These are phyloP conservation scores for Malassezia sympodialis DNA, from an alignment of 1,284 basidiomycete species.

Conservation along the genomic window DNA sequence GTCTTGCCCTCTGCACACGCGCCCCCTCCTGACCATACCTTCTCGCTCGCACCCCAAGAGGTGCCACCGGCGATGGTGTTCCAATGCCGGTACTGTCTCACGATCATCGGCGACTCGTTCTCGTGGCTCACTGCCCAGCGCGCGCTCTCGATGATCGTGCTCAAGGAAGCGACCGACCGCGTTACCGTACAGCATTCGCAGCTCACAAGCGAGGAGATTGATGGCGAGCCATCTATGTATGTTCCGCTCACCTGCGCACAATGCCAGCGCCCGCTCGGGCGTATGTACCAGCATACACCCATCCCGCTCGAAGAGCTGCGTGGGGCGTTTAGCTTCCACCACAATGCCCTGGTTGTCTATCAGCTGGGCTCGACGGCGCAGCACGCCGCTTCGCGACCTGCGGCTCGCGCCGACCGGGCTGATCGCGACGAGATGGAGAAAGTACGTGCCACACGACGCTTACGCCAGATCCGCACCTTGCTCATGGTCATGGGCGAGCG, in stretches of 20 bases:
- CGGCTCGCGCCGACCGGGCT: neutral
- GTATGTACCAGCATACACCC: conserved; percentile 27
- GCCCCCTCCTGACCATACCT: neutral
- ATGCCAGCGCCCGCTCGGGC: conserved; percentile 19
- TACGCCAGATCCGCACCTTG: conserved; percentile 8
- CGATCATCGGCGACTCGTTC: conserved; percentile 25
- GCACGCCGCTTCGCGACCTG: neutral
- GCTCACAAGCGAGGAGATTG: conserved; percentile 19
- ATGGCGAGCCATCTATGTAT: conserved; percentile 24
- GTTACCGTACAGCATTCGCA: conserved; percentile 7
- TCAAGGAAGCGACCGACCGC: conserved; percentile 21
- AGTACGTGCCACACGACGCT: neutral
- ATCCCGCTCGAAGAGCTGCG: conserved; percentile 22
- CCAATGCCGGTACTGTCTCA: conserved; percentile 24
- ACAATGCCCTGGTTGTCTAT: conserved; percentile 18
- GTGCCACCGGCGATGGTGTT: conserved; percentile 23
- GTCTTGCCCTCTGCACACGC: neutral
- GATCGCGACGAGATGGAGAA: conserved; percentile 6
- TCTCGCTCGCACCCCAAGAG: neutral
- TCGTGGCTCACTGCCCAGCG: conserved; percentile 24
- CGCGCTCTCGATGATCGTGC: conserved; percentile 26
- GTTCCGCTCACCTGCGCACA: conserved; percentile 20
- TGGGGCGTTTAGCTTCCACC: conserved; percentile 22
- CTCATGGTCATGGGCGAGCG: conserved; percentile 20
- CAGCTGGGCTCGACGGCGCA: neutral